Percentiles rank a stretch among this genome's conserved stretches.
Evolutionary conservation across 257 asterid genomes (phyloP).

Genomic region (Coffea eugenioides): DNA sequence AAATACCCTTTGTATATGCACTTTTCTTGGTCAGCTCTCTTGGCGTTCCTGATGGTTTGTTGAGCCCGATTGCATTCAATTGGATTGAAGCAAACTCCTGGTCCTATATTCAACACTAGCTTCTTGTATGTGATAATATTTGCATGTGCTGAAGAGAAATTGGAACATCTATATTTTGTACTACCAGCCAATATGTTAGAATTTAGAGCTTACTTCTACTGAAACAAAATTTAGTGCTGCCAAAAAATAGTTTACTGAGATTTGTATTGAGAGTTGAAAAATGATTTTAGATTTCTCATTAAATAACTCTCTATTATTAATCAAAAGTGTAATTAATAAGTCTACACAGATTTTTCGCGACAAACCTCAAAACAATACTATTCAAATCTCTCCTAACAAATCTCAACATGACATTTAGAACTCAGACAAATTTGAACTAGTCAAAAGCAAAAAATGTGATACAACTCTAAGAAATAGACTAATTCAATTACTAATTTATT

Average conservation of each 20-base stretch:
- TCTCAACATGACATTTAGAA: too few species aligned
- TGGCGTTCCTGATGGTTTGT: constrained; percentile 91
- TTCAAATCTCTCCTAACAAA: too few species aligned
- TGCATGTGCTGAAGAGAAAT: not conserved
- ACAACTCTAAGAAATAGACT: too few species aligned
- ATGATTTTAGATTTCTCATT: too few species aligned
- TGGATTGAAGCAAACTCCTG: constrained; percentile 8
- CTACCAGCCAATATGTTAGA: not conserved
- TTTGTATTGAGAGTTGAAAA: too few species aligned
- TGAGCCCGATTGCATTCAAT: constrained; percentile 65
- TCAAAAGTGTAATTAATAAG: too few species aligned
- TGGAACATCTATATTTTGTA: not conserved
- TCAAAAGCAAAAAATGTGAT: too few species aligned
- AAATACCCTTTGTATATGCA: constrained; percentile 29
- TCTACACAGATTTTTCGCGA: too few species aligned
- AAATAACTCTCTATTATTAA: too few species aligned
- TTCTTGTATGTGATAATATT: not conserved
- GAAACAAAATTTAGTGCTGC: not conserved
- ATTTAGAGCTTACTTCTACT: not conserved
- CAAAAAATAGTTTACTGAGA: too few species aligned
- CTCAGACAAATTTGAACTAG: not conserved
- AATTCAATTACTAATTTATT: too few species aligned
- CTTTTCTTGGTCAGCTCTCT: constrained; percentile 71
- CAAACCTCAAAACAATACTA: too few species aligned
- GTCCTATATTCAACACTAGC: constrained; percentile 16